These are phyloP conservation scores for Penicillium sp. DNA, from an alignment of 2,329 filamentous ascomycete genomes.

Conservation along the genomic window DNA sequence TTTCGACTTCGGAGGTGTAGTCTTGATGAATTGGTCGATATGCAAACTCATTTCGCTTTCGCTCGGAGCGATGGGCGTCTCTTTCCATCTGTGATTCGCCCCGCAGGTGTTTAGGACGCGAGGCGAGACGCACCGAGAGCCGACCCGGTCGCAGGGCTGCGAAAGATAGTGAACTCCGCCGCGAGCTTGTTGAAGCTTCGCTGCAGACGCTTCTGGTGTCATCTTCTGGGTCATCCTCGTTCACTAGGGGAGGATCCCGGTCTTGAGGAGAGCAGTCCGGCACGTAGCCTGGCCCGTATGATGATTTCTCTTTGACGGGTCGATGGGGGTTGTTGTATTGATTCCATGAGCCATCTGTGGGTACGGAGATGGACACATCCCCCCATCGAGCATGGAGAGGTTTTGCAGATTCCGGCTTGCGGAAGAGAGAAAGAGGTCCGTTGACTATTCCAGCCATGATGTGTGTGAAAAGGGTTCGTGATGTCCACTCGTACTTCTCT, in stretches of 20 bases:
- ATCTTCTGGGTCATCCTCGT: constrained; percentile 11
- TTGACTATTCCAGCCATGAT: constrained; percentile 31
- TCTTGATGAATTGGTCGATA: constrained; percentile 36
- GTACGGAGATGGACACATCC: constrained; percentile 38
- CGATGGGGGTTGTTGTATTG: constrained; percentile 32
- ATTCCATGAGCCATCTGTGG: constrained; percentile 40
- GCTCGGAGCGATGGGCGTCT: constrained; percentile 7
- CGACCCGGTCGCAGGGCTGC: constrained; percentile 26
- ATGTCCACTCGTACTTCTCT: background rate
- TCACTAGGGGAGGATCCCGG: background rate
- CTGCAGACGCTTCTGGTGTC: constrained; percentile 6
- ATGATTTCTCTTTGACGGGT: constrained; percentile 11
- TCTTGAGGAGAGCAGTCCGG: constrained; percentile 19
- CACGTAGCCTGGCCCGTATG: constrained; percentile 32
- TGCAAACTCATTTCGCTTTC: constrained; percentile 27
- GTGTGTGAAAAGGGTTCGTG: background rate
- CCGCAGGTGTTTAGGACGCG: constrained; percentile 20
- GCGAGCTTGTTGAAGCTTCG: constrained; percentile 5
- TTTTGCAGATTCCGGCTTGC: constrained; percentile 26
- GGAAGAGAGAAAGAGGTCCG: constrained; percentile 32
- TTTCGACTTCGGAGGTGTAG: constrained; percentile 32
- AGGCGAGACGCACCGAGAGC: constrained; percentile 29
- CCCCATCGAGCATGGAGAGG: constrained; percentile 41
- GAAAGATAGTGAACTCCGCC: constrained; percentile 22
- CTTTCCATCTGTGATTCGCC: constrained; percentile 11